These are phyloP conservation scores for Xerophyta viscosa DNA, from an alignment of 106 monocot genomes.

Conservation along the genomic window DNA sequence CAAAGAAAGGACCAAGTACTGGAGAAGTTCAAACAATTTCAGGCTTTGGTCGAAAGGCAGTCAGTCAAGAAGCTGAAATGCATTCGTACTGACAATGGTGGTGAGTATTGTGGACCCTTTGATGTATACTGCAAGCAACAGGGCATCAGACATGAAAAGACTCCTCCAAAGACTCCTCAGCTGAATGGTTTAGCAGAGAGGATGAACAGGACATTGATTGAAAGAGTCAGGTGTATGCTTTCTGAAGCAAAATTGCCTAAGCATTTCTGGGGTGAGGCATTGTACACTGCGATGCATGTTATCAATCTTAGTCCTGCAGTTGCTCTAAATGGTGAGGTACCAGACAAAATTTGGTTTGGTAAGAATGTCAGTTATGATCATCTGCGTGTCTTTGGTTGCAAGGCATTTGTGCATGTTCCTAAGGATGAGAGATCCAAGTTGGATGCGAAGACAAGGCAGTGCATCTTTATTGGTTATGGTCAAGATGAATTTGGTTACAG, in stretches of 20 bases:
- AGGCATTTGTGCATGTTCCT: not conserved
- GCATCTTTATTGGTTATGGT: constrained; percentile 4
- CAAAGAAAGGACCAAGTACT: not conserved
- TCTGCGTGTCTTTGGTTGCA: not conserved
- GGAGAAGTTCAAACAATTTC: not conserved
- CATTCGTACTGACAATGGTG: not conserved
- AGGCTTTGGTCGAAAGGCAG: not conserved
- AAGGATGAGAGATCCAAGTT: not conserved
- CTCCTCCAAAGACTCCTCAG: not conserved
- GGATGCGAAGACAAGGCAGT: not conserved
- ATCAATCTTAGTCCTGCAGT: constrained; percentile 5
- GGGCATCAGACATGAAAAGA: not conserved
- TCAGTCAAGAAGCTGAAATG: not conserved
- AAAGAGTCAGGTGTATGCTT: not conserved
- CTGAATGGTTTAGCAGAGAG: not conserved
- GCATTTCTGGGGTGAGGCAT: constrained; percentile 5
- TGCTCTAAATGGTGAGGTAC: not conserved
- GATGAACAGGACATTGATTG: not conserved
- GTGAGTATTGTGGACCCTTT: not conserved
- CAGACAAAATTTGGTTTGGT: not conserved
- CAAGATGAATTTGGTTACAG: not conserved
- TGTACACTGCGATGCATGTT: not conserved
- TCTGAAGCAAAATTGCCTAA: constrained; percentile 4
- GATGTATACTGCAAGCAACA: not conserved
- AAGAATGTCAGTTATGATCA: not conserved